A percentile compares a stretch with the other conserved stretches of the same genome.
phyloP scores from a whole-genome alignment of 1,284 basidiomycete species.

The Fomitopsis betulina region DNA sequence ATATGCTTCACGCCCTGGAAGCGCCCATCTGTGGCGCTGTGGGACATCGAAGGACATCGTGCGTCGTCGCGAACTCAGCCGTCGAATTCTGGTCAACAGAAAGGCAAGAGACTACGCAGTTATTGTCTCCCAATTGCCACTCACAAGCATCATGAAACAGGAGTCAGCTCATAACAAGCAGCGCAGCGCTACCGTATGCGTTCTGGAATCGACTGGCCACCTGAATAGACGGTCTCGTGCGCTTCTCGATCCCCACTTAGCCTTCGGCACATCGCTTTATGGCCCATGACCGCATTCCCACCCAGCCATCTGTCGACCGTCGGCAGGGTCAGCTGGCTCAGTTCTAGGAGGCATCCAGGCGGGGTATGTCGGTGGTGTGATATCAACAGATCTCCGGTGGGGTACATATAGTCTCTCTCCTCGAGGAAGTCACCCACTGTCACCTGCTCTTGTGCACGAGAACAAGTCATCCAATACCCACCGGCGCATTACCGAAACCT shows the following conservation, averaged over 20 bases:
- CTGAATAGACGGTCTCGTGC: slow-evolving; percentile 1
- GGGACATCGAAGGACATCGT: no score
- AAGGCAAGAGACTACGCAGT: no score
- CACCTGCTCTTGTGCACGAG: background rate
- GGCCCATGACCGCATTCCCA: background rate
- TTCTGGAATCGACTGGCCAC: background rate
- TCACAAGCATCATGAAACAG: background rate
- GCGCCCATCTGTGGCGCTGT: no score
- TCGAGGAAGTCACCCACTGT: background rate
- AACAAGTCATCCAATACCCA: background rate
- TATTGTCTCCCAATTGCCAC: no score
- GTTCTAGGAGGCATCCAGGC: slow-evolving; percentile 4
- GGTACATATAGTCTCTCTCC: slow-evolving; percentile 2
- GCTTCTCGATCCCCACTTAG: background rate
- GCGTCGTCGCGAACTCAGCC: no score
- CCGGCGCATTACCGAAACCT: background rate
- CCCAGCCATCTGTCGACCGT: background rate
- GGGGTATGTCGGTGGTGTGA: background rate
- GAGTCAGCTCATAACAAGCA: background rate
- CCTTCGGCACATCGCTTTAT: background rate
- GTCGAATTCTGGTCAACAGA: no score
- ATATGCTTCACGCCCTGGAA: no score
- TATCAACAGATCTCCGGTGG: background rate
- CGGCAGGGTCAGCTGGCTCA: slow-evolving; percentile 4
- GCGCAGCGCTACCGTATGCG: background rate